Conservation (phyloP, 1,284 basidiomycete genomes). For the Tilletiopsis washingtonensis region DNA sequence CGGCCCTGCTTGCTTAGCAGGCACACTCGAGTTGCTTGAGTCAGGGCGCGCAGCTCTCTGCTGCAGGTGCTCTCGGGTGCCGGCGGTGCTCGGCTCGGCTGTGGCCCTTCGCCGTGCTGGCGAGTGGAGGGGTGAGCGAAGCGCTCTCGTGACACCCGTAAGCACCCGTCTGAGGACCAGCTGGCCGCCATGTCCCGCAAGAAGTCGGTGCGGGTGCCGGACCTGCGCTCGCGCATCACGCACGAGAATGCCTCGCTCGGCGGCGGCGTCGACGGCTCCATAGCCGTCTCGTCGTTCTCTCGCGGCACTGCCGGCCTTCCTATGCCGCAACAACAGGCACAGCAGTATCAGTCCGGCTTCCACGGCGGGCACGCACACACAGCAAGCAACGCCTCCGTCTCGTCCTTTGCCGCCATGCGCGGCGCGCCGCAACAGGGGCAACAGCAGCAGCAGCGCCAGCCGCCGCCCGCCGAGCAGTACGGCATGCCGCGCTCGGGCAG, state of each 20-base stretch:
- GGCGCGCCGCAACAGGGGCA: background rate
- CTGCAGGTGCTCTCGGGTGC: too few species aligned
- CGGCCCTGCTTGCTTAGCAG: too few species aligned
- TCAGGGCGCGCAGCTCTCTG: too few species aligned
- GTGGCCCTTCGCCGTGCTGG: too few species aligned
- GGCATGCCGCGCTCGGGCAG: too few species aligned
- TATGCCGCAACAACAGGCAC: background rate
- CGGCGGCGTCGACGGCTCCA: slow-evolving; percentile 25
- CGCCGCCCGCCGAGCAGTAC: background rate
- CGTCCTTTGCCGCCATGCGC: background rate
- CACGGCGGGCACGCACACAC: background rate
- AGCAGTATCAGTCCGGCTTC: background rate
- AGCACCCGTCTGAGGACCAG: background rate
- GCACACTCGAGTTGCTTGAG: too few species aligned
- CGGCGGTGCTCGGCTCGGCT: too few species aligned
- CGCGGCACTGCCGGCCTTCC: slow-evolving; percentile 1
- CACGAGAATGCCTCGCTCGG: slow-evolving; percentile 41
- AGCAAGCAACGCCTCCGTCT: background rate
- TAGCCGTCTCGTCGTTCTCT: slow-evolving; percentile 11
- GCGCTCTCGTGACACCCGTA: too few species aligned
- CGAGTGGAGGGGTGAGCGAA: too few species aligned
- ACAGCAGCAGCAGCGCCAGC: background rate
- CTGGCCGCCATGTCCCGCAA: background rate
- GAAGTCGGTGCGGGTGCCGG: slow-evolving; percentile 5
- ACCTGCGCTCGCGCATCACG: slow-evolving; percentile 41